Percentiles rank a stretch among this genome's conserved stretches.
Conservation (phyloP, 495 filamentous ascomycete species). For the Daldinia grandis region DNA sequence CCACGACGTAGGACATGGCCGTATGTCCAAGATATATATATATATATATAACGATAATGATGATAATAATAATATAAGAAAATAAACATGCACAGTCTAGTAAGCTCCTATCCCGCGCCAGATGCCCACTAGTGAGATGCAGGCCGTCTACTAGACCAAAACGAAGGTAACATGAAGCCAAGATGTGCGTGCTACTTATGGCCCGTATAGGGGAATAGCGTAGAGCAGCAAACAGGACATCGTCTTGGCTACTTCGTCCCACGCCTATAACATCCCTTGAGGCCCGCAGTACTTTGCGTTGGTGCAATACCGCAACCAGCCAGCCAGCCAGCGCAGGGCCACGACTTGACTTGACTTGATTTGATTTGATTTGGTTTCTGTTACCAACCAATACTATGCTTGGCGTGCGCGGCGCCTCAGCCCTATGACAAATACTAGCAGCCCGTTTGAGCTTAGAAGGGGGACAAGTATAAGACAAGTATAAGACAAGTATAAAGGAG, state of each 20-base stretch:
- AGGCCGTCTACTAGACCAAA: background rate
- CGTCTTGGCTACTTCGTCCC: background rate
- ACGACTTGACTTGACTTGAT: too few relatives aligned
- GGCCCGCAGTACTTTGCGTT: background rate
- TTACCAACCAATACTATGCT: constrained; percentile 24
- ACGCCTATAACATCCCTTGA: background rate
- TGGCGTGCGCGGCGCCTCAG: constrained; percentile 25
- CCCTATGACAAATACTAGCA: constrained; percentile 30
- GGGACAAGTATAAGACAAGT: too few relatives aligned
- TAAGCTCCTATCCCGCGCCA: background rate
- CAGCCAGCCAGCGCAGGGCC: background rate
- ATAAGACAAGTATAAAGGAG: too few relatives aligned
- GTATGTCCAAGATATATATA: background rate
- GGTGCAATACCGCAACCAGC: background rate
- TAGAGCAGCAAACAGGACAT: background rate
- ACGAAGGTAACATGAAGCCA: background rate
- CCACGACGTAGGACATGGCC: background rate
- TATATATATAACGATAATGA: background rate
- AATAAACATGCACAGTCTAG: background rate
- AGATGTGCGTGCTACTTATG: background rate
- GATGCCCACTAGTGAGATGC: background rate
- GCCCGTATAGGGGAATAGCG: background rate
- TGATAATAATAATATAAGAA: too few relatives aligned
- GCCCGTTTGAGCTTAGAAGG: constrained; percentile 15
- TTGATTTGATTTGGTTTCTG: background rate